Evolutionary conservation across 2,329 filamentous ascomycete genomes (phyloP), one percentile per base, ranked within the genome.

Genomic region (Diatrype stigma): DNA sequence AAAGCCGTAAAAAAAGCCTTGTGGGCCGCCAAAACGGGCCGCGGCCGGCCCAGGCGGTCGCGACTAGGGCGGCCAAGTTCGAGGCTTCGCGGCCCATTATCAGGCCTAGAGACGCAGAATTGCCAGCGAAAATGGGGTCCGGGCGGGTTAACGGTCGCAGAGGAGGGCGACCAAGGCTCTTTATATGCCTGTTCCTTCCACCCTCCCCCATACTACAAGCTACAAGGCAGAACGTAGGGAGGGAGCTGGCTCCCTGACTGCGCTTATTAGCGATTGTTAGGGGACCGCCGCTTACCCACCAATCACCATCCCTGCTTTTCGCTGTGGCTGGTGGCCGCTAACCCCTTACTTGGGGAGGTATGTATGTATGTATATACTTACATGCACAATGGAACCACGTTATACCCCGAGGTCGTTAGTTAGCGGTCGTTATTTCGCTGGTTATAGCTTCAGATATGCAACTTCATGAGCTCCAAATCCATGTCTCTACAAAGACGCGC

Each of bases 61-160:
- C 55, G 51, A 48, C 32, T 44, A 42, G 28, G 19, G 51, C 49
- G 58, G 55, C 57, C 55, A 53, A 49, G 54, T 51, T 48, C 51
- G 61, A 58, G 63, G 62, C 63, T 64, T 63, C 57, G 63, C 51
- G 60, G 57, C 63, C 62, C 50, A 22, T 58, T 54, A 55, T 42
- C 49, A 51, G 63, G 54, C 63, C 64, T 48, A 48, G 51, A 49
- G 49, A 51, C 47, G 54, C 51, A 58, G n/a, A n/a, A 53, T 42
- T 48, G 47, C 55, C 48, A 40, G 40, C 42, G n/a, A 48, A 54
- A 51, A 48, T 40, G 44, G 47, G 47, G 50, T n/a, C 6, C 47
- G 40, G 51, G 53, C 47, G 45, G 51, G 49, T 49, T 50, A 49
- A 44, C 23, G 54, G 60, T 58, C 55, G 56, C 58, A 63, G 56